A percentile compares a stretch with the other conserved stretches of the same genome.
These are phyloP conservation scores for Neurospora sp. DNA, from an alignment of 495 filamentous ascomycete species.

Conservation along the genomic window DNA sequence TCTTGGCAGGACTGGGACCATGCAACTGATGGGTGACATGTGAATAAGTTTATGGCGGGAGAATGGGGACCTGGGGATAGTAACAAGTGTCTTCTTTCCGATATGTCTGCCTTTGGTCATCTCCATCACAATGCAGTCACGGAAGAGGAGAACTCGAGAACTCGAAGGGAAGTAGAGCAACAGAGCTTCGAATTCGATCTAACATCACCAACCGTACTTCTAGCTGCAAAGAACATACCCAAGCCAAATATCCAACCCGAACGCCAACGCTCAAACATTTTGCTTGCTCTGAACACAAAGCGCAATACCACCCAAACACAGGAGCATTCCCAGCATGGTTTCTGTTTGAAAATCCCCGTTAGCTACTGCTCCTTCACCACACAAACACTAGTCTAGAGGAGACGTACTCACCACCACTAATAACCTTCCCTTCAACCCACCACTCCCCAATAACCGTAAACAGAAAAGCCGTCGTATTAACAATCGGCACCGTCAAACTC, in stretches of 20 bases:
- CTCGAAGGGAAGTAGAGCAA: not conserved
- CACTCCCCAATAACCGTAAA: slow-evolving; percentile 94
- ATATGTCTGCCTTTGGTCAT: not conserved
- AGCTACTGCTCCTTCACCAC: not conserved
- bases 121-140: not conserved
- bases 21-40: not conserved
- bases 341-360: slow-evolving; percentile 35
- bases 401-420: slow-evolving; percentile 52
- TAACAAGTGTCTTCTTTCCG: too few relatives aligned
- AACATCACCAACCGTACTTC: not conserved
- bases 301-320: slow-evolving; percentile 75
- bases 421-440: slow-evolving; percentile 86
- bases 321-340: slow-evolving; percentile 79
- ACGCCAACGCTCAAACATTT: not conserved
- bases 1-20: not conserved
- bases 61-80: too few relatives aligned
- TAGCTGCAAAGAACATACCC: not conserved
- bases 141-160: not conserved
- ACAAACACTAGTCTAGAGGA: not conserved
- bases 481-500: slow-evolving; percentile 87
- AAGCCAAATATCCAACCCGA: not conserved
- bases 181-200: not conserved
- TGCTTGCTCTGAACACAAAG: slow-evolving; percentile 68
- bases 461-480: slow-evolving; percentile 86
- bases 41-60: not conserved